Conservation (phyloP, 2,329 filamentous ascomycete species). For the Huntiella abstrusa region DNA sequence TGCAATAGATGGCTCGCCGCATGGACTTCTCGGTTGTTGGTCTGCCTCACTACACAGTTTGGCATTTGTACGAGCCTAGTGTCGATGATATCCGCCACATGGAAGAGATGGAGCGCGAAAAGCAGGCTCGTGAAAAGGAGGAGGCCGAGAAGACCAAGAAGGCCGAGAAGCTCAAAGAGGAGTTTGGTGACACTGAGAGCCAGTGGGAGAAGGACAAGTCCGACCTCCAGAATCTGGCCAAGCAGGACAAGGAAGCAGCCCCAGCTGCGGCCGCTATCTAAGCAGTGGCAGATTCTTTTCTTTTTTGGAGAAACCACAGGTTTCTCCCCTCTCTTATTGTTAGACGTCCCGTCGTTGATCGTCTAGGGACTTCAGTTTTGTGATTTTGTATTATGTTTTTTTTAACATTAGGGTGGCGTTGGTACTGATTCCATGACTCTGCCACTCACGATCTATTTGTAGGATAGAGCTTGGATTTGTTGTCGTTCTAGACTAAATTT, state of each 20-base stretch:
- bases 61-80: slow-evolving; percentile 98
- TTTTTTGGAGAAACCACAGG: background rate
- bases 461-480: slow-evolving; percentile 3
- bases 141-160: slow-evolving; percentile 47
- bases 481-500: background rate
- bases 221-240: slow-evolving; percentile 45
- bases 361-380: background rate
- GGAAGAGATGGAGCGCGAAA: slow-evolving; percentile 94
- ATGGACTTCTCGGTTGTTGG: slow-evolving; percentile 95
- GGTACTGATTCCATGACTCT: slow-evolving; percentile 2
- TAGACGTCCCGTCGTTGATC: background rate
- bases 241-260: slow-evolving; percentile 9
- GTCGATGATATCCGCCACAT: slow-evolving; percentile 94
- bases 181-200: slow-evolving; percentile 55
- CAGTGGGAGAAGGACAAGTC: slow-evolving; percentile 88
- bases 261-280: slow-evolving; percentile 1
- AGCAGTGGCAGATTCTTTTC: background rate
- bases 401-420: slow-evolving; percentile 4
- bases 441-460: slow-evolving; percentile 1
- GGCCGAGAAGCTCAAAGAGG: slow-evolving; percentile 58
- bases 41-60: slow-evolving; percentile 93
- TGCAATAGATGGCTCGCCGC: slow-evolving; percentile 70
- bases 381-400: slow-evolving; percentile 2
- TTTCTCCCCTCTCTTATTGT: background rate
- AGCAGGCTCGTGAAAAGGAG: slow-evolving; percentile 59